A percentile compares a stretch with the other conserved stretches of the same genome.
Evolutionary conservation across 805 yeast genomes (phyloP).

Genomic region (Candida andamanensis): DNA sequence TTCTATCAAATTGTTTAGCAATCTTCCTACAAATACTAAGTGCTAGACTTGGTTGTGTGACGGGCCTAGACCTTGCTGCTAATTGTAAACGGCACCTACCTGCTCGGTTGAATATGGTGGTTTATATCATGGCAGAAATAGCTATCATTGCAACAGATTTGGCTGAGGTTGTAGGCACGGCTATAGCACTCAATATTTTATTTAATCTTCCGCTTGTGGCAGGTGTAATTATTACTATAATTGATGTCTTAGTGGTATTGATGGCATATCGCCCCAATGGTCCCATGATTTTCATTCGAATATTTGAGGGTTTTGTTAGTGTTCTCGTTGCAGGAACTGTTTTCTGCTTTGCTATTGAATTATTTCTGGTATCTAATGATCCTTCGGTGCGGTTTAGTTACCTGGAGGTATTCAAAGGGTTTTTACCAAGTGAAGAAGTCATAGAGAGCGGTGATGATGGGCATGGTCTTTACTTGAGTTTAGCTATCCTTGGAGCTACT

Average conservation of each 20-base stretch:
- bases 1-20: slow-evolving; percentile 79
- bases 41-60: slow-evolving; percentile 81
- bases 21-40: slow-evolving; percentile 78
- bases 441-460: slow-evolving; percentile 39
- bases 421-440: slow-evolving; percentile 50
- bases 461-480: slow-evolving; percentile 64
- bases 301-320: slow-evolving; percentile 74
- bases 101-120: slow-evolving; percentile 51
- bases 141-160: slow-evolving; percentile 91
- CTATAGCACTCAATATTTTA: slow-evolving; percentile 74
- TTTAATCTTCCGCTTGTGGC: slow-evolving; percentile 65
- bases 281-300: slow-evolving; percentile 65
- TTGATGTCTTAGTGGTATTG: slow-evolving; percentile 75
- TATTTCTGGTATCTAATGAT: slow-evolving; percentile 59
- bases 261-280: slow-evolving; percentile 75
- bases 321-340: slow-evolving; percentile 69
- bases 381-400: slow-evolving; percentile 38
- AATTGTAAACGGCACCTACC: slow-evolving; percentile 75
- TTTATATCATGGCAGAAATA: slow-evolving; percentile 72
- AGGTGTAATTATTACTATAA: slow-evolving; percentile 75
- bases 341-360: slow-evolving; percentile 69
- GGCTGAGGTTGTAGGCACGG: slow-evolving; percentile 94
- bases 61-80: slow-evolving; percentile 84
- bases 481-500: slow-evolving; percentile 89
- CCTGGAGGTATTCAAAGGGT: slow-evolving; percentile 61